Conservation (phyloP, 192 early-diverging fungal genomes). For the Rhizoclosmatium sp. region DNA sequence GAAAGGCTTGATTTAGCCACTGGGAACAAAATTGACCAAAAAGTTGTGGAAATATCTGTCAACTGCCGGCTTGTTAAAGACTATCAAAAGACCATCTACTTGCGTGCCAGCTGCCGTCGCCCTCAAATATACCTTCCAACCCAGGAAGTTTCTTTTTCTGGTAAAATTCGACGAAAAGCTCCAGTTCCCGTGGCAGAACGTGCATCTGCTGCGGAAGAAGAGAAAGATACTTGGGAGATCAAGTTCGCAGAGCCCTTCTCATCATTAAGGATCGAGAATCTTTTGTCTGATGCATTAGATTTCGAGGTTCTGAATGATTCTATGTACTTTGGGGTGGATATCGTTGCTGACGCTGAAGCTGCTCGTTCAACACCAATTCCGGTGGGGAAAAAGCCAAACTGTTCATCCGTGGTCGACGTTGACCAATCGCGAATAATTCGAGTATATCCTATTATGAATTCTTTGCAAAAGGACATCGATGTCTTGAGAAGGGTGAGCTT, state of each 20-base stretch:
- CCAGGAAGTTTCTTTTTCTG: slow-evolving; percentile 46
- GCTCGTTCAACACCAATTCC: not conserved
- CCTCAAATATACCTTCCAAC: slow-evolving; percentile 60
- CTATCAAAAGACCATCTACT: slow-evolving; percentile 73
- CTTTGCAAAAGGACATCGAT: slow-evolving; percentile 68
- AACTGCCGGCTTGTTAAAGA: slow-evolving; percentile 84
- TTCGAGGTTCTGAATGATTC: slow-evolving; percentile 77
- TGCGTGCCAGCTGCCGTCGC: slow-evolving; percentile 67
- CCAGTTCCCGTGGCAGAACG: slow-evolving; percentile 6
- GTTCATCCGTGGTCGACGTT: slow-evolving; percentile 29
- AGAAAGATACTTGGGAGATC: slow-evolving; percentile 56
- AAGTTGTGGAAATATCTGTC: slow-evolving; percentile 75
- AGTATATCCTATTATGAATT: slow-evolving; percentile 15
- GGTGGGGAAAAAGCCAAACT: slow-evolving; percentile 15
- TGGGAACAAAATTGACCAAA: slow-evolving; percentile 66
- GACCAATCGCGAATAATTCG: slow-evolving; percentile 10
- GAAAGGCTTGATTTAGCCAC: slow-evolving; percentile 51
- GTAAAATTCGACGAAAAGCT: slow-evolving; percentile 35
- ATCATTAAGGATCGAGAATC: slow-evolving; percentile 62
- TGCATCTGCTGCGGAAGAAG: slow-evolving; percentile 21
- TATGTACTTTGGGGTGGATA: slow-evolving; percentile 74
- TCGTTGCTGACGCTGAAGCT: slow-evolving; percentile 6
- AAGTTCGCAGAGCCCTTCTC: slow-evolving; percentile 49
- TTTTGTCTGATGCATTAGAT: slow-evolving; percentile 61
- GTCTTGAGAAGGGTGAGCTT: slow-evolving; percentile 62